These are phyloP conservation scores for Hyphopichia burtonii DNA, from an alignment of 1,139 yeast species.

Conservation along the genomic window DNA sequence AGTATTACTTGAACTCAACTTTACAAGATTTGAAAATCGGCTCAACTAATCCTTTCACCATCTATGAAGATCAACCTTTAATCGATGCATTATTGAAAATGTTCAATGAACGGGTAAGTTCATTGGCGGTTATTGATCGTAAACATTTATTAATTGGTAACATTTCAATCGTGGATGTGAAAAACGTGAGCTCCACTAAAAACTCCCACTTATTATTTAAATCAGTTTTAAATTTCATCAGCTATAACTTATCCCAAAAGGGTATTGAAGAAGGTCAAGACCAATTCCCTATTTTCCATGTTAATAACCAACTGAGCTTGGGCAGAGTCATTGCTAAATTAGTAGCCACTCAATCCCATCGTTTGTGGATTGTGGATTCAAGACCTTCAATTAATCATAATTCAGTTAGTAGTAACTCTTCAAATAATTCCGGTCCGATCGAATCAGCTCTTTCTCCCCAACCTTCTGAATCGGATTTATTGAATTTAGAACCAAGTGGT, in stretches of 20 bases:
- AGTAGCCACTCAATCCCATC: conserved; percentile 91
- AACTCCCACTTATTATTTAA: conserved; percentile 79
- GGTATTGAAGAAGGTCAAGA: conserved; percentile 95
- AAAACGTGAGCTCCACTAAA: conserved; percentile 79
- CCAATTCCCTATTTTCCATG: conserved; percentile 95
- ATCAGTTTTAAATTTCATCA: conserved; percentile 82
- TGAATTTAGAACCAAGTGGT: conserved; percentile 20
- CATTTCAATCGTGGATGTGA: conserved; percentile 90
- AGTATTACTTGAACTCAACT: conserved; percentile 65
- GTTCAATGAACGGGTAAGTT: conserved; percentile 82
- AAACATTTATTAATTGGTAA: conserved; percentile 78
- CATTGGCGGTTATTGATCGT: conserved; percentile 90
- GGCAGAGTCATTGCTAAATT: conserved; percentile 91
- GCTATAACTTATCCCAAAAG: conserved; percentile 80
- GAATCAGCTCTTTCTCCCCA: conserved; percentile 1
- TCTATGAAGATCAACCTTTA: conserved; percentile 80
- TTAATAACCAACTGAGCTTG: conserved; percentile 71
- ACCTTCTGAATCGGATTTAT: neutral
- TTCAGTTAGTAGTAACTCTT: conserved; percentile 5
- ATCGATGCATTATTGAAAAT: conserved; percentile 84
- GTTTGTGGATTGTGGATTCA: conserved; percentile 88
- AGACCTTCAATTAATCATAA: conserved; percentile 13
- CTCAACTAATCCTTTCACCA: conserved; percentile 66
- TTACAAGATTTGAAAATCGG: conserved; percentile 71
- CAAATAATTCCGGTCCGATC: neutral